Base-by-base conservation (phyloP, 1,284 basidiomycete genomes). In the Lignosus rhinocerotis region DNA sequence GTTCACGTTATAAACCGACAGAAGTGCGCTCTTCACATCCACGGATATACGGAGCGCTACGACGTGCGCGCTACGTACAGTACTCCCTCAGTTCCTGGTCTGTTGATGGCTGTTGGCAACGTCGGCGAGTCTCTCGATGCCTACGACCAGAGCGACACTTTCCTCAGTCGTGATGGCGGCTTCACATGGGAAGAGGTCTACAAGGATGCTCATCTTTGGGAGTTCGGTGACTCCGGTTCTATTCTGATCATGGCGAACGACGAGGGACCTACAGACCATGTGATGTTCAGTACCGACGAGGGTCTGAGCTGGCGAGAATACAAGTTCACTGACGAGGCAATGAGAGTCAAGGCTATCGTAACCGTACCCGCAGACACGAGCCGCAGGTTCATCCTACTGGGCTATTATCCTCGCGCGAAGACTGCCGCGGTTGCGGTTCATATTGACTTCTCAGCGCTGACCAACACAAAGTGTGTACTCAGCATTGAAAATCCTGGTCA, bases 111-210 rank as follows among this genome's bases (percentile, higher is more conserved):
- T 1, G 94, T 98, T 42, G 96, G 96, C n/a, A 99, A 94, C 68
- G 95, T 99, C 8, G 96, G 97, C 32, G 88, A 94, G 64, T 75
- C 78, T 6, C 84, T 99, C 1, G 86, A 85, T 0, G 79, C 87
- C 0, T 99, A 99, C 75, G 83, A 80, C 2, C 91, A 98, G 44
- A 90, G 89, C 62, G 96, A 98, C 73, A 97, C 95, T 0, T 99
- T 98, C 86, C 81, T 99, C 41, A 95, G 93, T 46, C 91, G 96
- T 2, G 94, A 99, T 69, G 97, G 89, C 6, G 97, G 96, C 7
- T 98, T 98, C 75, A 94, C 93, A 0, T 99, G 96, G 96, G 88
- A 97, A 71, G 96, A 99, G 76, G 91, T 99, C 2, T 94, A 95
- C 78, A 99, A 99, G 73, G 96, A 97, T 67, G 96, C 97, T 0